These are phyloP conservation scores for Aspergillus kassunensis DNA, from an alignment of 495 filamentous ascomycete genomes.

Conservation along the genomic window DNA sequence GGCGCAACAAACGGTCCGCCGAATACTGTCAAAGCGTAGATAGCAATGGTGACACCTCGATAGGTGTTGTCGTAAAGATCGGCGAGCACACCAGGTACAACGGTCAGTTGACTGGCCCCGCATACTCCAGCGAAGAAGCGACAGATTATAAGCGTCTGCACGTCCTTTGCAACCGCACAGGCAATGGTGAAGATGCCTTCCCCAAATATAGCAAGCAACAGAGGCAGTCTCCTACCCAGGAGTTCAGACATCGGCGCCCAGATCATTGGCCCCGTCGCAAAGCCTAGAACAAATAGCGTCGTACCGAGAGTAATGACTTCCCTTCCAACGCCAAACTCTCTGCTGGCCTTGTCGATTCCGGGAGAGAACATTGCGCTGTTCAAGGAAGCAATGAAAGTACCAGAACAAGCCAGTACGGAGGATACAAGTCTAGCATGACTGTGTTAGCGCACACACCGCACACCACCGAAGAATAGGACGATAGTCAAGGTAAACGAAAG, in stretches of 20 bases:
- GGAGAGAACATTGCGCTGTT: conserved; percentile 64
- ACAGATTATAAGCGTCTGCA: conserved; percentile 56
- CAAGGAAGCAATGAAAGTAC: conserved; percentile 62
- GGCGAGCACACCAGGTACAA: conserved; percentile 57
- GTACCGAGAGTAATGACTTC: conserved; percentile 55
- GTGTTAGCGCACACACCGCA: no score
- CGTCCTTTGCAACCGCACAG: conserved; percentile 52
- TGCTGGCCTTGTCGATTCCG: conserved; percentile 50
- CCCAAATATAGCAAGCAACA: conserved; percentile 50
- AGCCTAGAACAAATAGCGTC: conserved; percentile 64
- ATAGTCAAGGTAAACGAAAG: no score
- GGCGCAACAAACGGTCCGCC: conserved; percentile 35
- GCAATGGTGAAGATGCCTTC: conserved; percentile 58
- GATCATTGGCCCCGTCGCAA: conserved; percentile 56
- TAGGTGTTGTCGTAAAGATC: conserved; percentile 56
- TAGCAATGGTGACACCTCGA: conserved; percentile 50
- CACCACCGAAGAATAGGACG: no score
- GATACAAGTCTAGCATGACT: no score
- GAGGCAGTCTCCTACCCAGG: conserved; percentile 58
- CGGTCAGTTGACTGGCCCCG: conserved; percentile 59
- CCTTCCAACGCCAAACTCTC: conserved; percentile 47
- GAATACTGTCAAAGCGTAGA: conserved; percentile 47
- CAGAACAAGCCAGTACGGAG: no score
- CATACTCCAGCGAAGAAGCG: conserved; percentile 66
- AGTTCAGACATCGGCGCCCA: conserved; percentile 57